phyloP scores from a whole-genome alignment of 139 green algal species.

The Pseudopediastrum boryanum region DNA sequence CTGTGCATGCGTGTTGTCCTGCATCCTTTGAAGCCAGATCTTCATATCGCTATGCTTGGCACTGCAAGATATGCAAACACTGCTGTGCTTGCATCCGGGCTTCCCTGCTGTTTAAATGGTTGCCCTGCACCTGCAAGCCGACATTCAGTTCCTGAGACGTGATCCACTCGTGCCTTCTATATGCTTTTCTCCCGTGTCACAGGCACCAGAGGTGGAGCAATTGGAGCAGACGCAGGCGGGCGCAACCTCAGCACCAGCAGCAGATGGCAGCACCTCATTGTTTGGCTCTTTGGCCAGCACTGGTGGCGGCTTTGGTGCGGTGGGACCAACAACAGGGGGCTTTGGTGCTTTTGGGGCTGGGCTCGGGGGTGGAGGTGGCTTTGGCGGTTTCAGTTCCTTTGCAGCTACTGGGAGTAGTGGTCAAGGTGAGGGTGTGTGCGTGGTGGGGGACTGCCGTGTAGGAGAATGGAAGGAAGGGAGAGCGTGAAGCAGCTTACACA shows the following conservation, averaged over 20 bases:
- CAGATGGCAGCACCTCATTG: conserved; percentile 32
- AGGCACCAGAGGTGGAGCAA: too few species aligned
- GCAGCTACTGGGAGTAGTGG: background rate
- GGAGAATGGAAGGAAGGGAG: conserved; percentile 20
- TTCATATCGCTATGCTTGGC: too few species aligned
- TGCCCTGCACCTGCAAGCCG: background rate
- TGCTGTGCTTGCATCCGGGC: too few species aligned
- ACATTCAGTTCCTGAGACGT: background rate
- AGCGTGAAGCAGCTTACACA: background rate
- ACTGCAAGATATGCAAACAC: too few species aligned
- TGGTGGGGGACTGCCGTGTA: conserved; percentile 17
- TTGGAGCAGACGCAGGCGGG: too few species aligned
- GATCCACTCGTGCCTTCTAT: background rate
- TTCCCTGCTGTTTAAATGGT: background rate
- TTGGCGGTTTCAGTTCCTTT: conserved; percentile 8
- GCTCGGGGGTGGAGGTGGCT: background rate
- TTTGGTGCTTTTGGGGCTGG: conserved; percentile 31
- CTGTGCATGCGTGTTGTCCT: too few species aligned
- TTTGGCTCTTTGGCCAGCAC: conserved; percentile 39
- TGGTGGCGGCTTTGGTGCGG: background rate
- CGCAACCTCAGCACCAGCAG: too few species aligned
- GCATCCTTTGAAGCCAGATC: too few species aligned
- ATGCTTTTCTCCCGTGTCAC: background rate
- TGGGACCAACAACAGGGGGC: conserved; percentile 6
- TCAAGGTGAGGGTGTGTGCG: background rate